These are phyloP conservation scores for Jatropha multifida DNA, from an alignment of 441 rosid species.

Conservation along the genomic window DNA sequence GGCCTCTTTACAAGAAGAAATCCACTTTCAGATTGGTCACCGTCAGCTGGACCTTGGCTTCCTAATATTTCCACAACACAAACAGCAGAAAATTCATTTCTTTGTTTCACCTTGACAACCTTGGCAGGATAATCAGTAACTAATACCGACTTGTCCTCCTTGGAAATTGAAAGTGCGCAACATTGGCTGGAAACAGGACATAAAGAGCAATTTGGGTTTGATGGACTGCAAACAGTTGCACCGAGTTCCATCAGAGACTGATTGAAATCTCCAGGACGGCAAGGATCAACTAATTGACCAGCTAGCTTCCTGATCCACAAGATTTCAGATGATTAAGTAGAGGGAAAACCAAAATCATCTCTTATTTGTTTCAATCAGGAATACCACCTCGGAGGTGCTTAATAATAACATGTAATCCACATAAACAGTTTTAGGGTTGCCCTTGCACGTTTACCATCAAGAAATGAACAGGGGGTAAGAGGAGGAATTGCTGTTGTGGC, in stretches of 20 bases:
- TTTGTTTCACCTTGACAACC: conserved; percentile 64
- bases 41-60: conserved; percentile 26
- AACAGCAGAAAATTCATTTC: conserved; percentile 63
- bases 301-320: conserved; percentile 67
- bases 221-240: conserved; percentile 73
- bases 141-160: conserved; percentile 37
- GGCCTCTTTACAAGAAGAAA: conserved; percentile 85
- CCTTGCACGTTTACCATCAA: background rate
- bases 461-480: background rate
- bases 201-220: conserved; percentile 65
- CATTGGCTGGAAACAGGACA: conserved; percentile 84
- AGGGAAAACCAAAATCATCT: conserved; percentile 8
- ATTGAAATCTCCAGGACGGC: conserved; percentile 88
- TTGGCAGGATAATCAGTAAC: conserved; percentile 82
- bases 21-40: conserved; percentile 41
- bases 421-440: background rate
- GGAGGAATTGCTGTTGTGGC: background rate
- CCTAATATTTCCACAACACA: conserved; percentile 78
- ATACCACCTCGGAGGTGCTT: background rate
- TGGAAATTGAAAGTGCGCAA: conserved; percentile 54
- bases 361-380: background rate
- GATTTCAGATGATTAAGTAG: conserved; percentile 16
- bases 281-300: conserved; percentile 79
- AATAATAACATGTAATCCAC: background rate
- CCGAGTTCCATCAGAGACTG: conserved; percentile 97